Conservation (phyloP, 495 filamentous ascomycete genomes). For the Gamarada debralockiae region DNA sequence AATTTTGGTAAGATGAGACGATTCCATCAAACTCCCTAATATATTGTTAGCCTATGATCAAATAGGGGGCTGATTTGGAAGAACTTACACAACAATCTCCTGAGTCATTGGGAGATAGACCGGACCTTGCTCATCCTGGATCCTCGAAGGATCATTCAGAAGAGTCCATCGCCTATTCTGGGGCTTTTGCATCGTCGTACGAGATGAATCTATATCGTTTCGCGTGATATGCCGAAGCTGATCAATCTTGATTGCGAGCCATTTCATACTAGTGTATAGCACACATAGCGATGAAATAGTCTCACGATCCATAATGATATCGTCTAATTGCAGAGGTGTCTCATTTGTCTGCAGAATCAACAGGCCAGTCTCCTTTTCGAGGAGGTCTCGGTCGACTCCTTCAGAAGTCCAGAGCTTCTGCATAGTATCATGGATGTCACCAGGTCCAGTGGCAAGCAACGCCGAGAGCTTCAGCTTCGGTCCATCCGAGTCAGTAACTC, state of each 20-base stretch:
- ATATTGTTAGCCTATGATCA: slow-evolving; percentile 23
- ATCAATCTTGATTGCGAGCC: slow-evolving; percentile 77
- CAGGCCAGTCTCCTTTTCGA: slow-evolving; percentile 63
- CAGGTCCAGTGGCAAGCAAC: slow-evolving; percentile 57
- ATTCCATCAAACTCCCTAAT: slow-evolving; percentile 80
- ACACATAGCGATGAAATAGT: slow-evolving; percentile 78
- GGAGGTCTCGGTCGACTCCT: slow-evolving; percentile 34
- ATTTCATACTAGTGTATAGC: slow-evolving; percentile 96
- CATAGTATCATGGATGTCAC: slow-evolving; percentile 63
- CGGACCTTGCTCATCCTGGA: slow-evolving; percentile 36
- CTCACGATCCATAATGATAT: slow-evolving; percentile 88
- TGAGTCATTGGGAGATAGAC: slow-evolving; percentile 87
- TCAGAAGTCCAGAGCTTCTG: slow-evolving; percentile 58
- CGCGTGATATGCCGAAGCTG: slow-evolving; percentile 70
- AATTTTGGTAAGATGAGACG: slow-evolving; percentile 69
- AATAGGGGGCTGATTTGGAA: background rate
- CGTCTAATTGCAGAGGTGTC: slow-evolving; percentile 61
- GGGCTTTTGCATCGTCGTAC: slow-evolving; percentile 39
- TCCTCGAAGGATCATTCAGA: slow-evolving; percentile 47
- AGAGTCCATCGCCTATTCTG: slow-evolving; percentile 77
- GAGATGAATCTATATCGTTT: slow-evolving; percentile 49
- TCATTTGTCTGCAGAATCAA: slow-evolving; percentile 63
- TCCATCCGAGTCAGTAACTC: slow-evolving; percentile 50
- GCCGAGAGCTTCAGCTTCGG: slow-evolving; percentile 76
- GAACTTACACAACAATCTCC: slow-evolving; percentile 68